These are phyloP conservation scores for Cytidiella melzeri DNA, from an alignment of 768 basidiomycete species.

Conservation along the genomic window DNA sequence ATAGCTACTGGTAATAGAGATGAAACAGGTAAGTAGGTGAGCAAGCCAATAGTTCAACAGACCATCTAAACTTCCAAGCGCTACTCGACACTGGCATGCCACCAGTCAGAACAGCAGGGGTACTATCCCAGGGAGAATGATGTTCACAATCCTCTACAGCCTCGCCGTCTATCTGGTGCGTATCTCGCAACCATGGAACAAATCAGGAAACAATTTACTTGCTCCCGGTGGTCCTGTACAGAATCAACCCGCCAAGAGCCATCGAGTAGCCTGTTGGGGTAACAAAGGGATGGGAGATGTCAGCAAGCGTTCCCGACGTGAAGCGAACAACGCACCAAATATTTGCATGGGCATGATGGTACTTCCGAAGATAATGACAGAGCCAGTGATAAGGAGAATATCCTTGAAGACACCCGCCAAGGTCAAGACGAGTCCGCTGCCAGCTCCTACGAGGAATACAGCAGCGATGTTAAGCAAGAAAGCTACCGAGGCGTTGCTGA, in stretches of 20 bases:
- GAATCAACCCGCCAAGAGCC: slow-evolving; percentile 75
- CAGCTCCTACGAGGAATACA: slow-evolving; percentile 88
- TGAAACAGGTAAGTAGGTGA: too few relatives aligned
- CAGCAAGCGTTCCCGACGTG: background rate
- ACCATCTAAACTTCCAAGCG: too few relatives aligned
- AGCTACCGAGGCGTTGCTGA: slow-evolving; percentile 82
- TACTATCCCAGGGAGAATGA: too few relatives aligned
- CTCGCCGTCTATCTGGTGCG: too few relatives aligned
- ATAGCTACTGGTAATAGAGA: background rate
- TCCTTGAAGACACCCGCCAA: slow-evolving; percentile 88
- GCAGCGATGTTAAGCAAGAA: slow-evolving; percentile 91
- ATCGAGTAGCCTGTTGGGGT: slow-evolving; percentile 67
- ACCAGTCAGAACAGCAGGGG: too few relatives aligned
- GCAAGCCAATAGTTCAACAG: too few relatives aligned
- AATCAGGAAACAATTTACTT: too few relatives aligned
- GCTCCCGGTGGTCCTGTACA: slow-evolving; percentile 74
- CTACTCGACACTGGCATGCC: too few relatives aligned
- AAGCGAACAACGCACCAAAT: slow-evolving; percentile 43
- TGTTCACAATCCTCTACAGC: too few relatives aligned
- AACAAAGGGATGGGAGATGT: slow-evolving; percentile 1
- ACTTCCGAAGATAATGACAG: slow-evolving; percentile 81
- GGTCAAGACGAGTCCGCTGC: slow-evolving; percentile 83
- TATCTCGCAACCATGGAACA: too few relatives aligned
- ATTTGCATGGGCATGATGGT: slow-evolving; percentile 79
- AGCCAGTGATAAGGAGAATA: slow-evolving; percentile 89